Evolutionary conservation across 768 basidiomycete genomes (phyloP).

Genomic region (Tephrocybe sp.): DNA sequence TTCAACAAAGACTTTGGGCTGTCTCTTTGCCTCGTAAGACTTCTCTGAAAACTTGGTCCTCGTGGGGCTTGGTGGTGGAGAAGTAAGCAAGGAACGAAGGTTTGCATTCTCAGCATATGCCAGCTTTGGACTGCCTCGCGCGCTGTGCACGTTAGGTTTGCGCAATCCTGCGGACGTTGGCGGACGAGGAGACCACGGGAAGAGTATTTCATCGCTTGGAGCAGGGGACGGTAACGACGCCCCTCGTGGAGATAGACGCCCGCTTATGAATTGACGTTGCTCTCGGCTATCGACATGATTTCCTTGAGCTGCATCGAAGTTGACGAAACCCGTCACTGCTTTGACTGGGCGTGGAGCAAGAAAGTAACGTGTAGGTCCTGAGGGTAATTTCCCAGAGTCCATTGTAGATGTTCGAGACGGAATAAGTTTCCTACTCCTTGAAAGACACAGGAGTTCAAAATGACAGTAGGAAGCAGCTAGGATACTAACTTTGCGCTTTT

Average conservation of each 20-base stretch:
- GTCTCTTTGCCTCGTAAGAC: background rate
- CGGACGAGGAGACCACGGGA: background rate
- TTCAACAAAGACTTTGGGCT: background rate
- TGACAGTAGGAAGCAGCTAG: too few species aligned
- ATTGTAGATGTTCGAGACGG: background rate
- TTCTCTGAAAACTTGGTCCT: background rate
- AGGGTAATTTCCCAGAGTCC: background rate
- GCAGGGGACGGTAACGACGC: conserved; percentile 1
- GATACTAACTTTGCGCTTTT: too few species aligned
- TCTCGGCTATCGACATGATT: conserved; percentile 23
- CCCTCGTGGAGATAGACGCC: background rate
- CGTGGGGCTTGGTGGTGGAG: background rate
- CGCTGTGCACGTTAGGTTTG: too few species aligned
- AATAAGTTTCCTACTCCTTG: background rate
- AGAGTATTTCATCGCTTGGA: background rate
- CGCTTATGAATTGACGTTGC: background rate
- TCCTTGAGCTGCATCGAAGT: conserved; percentile 36
- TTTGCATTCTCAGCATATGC: background rate
- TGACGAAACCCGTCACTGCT: background rate
- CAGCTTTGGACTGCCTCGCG: background rate
- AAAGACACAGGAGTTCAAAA: too few species aligned
- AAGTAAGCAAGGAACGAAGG: background rate
- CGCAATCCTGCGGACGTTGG: background rate
- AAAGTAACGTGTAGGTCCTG: background rate
- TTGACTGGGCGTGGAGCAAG: background rate